These are phyloP conservation scores for Dentipellis sp. DNA, from an alignment of 768 basidiomycete genomes.

Conservation along the genomic window DNA sequence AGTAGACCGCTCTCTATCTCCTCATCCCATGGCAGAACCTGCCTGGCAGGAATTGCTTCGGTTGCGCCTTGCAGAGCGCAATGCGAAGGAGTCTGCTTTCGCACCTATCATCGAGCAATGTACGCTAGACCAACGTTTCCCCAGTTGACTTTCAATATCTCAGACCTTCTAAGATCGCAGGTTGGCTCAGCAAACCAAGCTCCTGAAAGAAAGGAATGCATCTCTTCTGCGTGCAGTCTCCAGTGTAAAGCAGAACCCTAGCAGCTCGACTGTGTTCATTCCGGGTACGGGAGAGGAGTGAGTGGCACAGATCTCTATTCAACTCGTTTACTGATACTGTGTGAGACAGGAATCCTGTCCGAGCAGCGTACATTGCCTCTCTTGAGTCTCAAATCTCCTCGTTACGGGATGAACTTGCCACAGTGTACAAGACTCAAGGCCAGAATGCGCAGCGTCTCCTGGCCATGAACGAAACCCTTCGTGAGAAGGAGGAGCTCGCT, in stretches of 20 bases:
- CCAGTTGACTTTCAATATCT: constrained; percentile 10
- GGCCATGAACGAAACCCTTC: constrained; percentile 89
- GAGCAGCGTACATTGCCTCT: constrained; percentile 81
- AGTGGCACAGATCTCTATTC: constrained; percentile 20
- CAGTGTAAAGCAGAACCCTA: constrained; percentile 54
- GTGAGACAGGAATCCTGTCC: constrained; percentile 62
- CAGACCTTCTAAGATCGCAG: constrained; percentile 56
- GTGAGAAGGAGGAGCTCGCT: constrained; percentile 85
- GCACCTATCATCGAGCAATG: constrained; percentile 89
- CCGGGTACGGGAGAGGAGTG: constrained; percentile 66
- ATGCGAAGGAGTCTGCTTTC: constrained; percentile 73
- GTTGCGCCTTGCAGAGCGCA: constrained; percentile 72
- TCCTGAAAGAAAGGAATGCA: constrained; percentile 88
- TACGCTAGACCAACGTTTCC: constrained; percentile 30
- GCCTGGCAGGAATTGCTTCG: constrained; percentile 80
- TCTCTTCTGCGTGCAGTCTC: constrained; percentile 80
- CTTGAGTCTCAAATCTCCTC: constrained; percentile 92
- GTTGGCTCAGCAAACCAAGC: constrained; percentile 84
- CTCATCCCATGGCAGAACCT: constrained; percentile 61
- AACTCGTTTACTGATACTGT: not conserved
- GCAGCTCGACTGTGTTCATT: constrained; percentile 52
- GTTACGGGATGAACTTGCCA: constrained; percentile 85
- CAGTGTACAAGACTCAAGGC: constrained; percentile 92
- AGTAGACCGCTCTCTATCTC: not conserved
- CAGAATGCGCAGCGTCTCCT: constrained; percentile 92